Evolutionary conservation across 257 asterid genomes (phyloP).

Genomic region (Solanum bulbocastanum): DNA sequence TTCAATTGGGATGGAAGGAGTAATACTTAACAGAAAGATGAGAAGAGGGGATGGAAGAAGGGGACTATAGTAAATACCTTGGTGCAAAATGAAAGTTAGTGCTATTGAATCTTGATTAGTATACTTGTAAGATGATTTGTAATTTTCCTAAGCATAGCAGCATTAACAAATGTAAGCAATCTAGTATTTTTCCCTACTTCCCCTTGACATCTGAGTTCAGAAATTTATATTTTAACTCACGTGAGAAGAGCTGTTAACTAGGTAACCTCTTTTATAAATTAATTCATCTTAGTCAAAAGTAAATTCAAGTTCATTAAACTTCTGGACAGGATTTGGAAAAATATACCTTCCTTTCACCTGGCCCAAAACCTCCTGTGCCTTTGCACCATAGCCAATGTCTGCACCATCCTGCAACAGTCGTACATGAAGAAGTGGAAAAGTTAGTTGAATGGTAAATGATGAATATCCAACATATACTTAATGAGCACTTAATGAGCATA

Average conservation of each 20-base stretch:
- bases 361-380: slow-evolving; percentile 93
- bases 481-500: background rate
- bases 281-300: background rate
- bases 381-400: slow-evolving; percentile 91
- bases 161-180: background rate
- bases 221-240: background rate
- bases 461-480: background rate
- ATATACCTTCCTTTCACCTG: slow-evolving; percentile 91
- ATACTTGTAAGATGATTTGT: background rate
- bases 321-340: background rate
- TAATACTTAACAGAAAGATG: background rate
- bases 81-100: background rate
- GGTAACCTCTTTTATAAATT: background rate
- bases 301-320: background rate
- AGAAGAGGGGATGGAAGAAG: background rate
- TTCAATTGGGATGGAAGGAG: background rate
- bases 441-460: background rate
- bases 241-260: background rate
- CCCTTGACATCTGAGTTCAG: background rate
- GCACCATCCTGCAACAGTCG: slow-evolving; percentile 67
- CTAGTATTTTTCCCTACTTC: background rate
- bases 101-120: background rate
- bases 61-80: background rate
- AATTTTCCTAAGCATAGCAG: background rate
- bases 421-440: background rate